Conservation (phyloP, 164 flowering plant species). For the Cinnamomum chago region DNA sequence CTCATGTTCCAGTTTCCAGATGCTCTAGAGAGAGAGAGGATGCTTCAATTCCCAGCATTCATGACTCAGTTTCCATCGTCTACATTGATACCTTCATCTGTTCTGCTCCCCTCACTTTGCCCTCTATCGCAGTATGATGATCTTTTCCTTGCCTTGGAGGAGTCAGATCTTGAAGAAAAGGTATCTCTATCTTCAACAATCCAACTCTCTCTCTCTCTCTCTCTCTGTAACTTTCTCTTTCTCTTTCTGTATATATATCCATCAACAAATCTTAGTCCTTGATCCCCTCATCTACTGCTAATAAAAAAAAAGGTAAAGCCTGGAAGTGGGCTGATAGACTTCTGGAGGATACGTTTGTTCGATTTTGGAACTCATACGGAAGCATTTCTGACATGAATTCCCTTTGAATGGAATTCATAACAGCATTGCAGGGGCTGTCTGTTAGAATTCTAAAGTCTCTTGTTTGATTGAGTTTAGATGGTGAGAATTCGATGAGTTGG, state of each 20-base stretch:
- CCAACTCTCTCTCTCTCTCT: background rate
- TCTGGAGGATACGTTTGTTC: too few species aligned
- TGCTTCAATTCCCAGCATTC: constrained; percentile 56
- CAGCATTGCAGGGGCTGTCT: too few species aligned
- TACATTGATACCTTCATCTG: constrained; percentile 61
- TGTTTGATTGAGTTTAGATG: too few species aligned
- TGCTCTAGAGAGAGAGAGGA: constrained; percentile 12
- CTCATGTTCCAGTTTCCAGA: too few species aligned
- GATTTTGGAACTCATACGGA: too few species aligned
- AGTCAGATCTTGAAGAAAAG: constrained; percentile 81
- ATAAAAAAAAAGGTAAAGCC: too few species aligned
- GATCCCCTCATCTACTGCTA: background rate
- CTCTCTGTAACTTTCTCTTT: background rate
- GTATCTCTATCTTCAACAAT: constrained; percentile 24
- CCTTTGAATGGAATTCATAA: too few species aligned
- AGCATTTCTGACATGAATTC: too few species aligned
- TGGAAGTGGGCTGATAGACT: background rate
- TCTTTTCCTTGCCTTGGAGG: constrained; percentile 75
- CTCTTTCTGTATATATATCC: background rate
- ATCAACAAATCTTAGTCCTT: background rate
- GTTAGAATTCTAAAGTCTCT: too few species aligned
- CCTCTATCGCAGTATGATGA: constrained; percentile 84
- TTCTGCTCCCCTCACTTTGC: constrained; percentile 69
- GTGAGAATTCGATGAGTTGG: too few species aligned
- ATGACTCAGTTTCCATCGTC: constrained; percentile 66